Base-by-base conservation (phyloP, 2,329 filamentous ascomycete species). In the Apiospora arundinis region DNA sequence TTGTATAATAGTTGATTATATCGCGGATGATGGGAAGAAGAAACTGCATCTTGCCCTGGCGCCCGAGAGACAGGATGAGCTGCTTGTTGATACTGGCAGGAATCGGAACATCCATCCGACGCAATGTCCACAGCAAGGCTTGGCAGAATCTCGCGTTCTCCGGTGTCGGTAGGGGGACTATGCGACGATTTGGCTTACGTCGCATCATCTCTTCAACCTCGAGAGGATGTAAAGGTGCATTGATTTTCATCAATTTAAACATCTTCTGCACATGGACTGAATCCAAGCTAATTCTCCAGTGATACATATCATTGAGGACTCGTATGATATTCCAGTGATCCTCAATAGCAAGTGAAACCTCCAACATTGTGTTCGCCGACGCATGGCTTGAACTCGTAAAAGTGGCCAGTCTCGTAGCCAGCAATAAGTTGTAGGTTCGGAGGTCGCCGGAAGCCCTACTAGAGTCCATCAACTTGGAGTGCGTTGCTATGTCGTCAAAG, bases 401-500 rank as follows among this genome's bases (percentile, higher is more conserved):
- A 21, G 79, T 75, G 23, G 80, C 78, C 11, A 83, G 73, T n/a
- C 83, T 83, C 4, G 88, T 79, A 18, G 81, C 82, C 28, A 86
- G 73, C n/a, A 89, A 74, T 0, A 89, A 76, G 21, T 81, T 81
- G 72, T 84, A 82, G 63, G 79, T 82, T 28, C 77, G 78, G 82
- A 82, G 82, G 70, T 88, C 82, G 16, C 81, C 81, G 16, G 80
- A 77, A 14, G 76, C 76, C 25, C 83, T 74, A 23, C 79, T 78
- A 16, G 79, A 75, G 5, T 78, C 75, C 14, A 84, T 74, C 25
- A 89, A 79, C 65, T 78, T 77, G 12, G 81, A 80, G 70, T 86
- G 83, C 65, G 82, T 80, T 12, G 80, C 75, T 1, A 78, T 67
- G 72, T 89, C 83, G 18, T 89, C 86, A 65, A 88, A 89, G 32